phyloP scores from a whole-genome alignment of 345 rosid species.

The Nephelium lappaceum region DNA sequence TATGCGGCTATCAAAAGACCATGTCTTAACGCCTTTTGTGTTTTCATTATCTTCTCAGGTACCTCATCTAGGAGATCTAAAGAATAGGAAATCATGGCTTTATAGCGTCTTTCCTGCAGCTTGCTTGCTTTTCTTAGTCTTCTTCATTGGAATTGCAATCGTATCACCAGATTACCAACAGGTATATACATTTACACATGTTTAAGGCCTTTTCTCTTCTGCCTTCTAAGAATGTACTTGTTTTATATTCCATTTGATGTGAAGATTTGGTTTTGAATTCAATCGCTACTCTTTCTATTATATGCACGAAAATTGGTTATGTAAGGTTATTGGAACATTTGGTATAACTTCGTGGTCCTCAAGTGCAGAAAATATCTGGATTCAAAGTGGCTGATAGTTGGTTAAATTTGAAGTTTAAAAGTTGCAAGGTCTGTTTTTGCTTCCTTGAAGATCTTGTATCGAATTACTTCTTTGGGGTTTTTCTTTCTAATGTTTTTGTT shows the following conservation, averaged over 20 bases:
- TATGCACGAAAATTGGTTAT: not conserved
- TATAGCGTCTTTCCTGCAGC: conserved; percentile 42
- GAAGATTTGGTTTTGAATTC: not conserved
- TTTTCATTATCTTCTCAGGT: conserved; percentile 29
- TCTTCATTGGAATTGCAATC: conserved; percentile 40
- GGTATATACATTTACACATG: conserved; percentile 30
- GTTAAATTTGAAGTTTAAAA: conserved; percentile 21
- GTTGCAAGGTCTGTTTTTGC: conserved; percentile 47
- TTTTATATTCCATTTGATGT: not conserved
- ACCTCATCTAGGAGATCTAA: conserved; percentile 33
- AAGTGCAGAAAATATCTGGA: conserved; percentile 44
- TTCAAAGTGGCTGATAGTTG: conserved; percentile 36
- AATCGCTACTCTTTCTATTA: not conserved
- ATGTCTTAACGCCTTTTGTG: not conserved
- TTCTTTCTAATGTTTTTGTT: conserved; percentile 22
- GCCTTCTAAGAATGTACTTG: not conserved
- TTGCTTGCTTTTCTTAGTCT: conserved; percentile 43
- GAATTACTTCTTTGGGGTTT: not conserved
- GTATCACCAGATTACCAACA: conserved; percentile 40
- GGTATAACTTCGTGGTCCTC: conserved; percentile 8
- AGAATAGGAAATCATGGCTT: conserved; percentile 36
- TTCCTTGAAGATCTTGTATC: not conserved
- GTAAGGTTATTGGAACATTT: not conserved
- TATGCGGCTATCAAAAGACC: not conserved
- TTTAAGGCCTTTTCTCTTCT: no score